These are phyloP conservation scores for Boletus fagicola DNA, from an alignment of 768 basidiomycete genomes.

Conservation along the genomic window DNA sequence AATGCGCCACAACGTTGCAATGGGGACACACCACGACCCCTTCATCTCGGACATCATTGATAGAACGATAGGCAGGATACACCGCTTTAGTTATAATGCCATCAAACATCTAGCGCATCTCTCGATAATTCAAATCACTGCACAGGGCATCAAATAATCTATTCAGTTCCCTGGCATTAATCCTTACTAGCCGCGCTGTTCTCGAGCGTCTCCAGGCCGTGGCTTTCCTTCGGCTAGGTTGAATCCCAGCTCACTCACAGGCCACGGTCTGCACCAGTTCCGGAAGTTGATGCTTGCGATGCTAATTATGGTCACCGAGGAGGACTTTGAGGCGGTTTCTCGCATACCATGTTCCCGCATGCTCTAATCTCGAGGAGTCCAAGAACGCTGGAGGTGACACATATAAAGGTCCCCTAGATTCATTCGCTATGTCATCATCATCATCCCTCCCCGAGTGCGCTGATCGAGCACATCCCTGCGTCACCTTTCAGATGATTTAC, in stretches of 20 bases:
- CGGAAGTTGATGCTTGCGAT: constrained; percentile 15
- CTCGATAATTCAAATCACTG: constrained; percentile 9
- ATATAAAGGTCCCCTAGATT: constrained; percentile 24
- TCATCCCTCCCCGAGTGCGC: constrained; percentile 10
- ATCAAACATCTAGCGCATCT: constrained; percentile 7
- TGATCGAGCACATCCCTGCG: background rate
- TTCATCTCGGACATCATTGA: constrained; percentile 16
- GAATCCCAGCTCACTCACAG: constrained; percentile 24
- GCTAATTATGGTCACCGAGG: constrained; percentile 27
- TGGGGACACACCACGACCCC: constrained; percentile 7
- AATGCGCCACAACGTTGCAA: constrained; percentile 21
- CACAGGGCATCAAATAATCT: constrained; percentile 18
- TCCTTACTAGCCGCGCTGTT: constrained; percentile 13
- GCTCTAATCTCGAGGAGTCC: constrained; percentile 14
- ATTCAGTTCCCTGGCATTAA: constrained; percentile 11
- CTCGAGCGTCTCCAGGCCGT: constrained; percentile 24
- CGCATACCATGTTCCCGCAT: constrained; percentile 19
- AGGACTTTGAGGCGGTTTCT: constrained; percentile 17
- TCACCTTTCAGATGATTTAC: constrained; percentile 24
- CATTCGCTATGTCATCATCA: constrained; percentile 15
- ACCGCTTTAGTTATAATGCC: constrained; percentile 14
- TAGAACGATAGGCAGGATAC: constrained; percentile 2
- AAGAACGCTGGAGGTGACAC: constrained; percentile 4
- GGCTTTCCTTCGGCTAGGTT: constrained; percentile 21
- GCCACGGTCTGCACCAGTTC: constrained; percentile 14